Evolutionary conservation across 768 basidiomycete genomes (phyloP).

Genomic region (Suillus subalutaceus): DNA sequence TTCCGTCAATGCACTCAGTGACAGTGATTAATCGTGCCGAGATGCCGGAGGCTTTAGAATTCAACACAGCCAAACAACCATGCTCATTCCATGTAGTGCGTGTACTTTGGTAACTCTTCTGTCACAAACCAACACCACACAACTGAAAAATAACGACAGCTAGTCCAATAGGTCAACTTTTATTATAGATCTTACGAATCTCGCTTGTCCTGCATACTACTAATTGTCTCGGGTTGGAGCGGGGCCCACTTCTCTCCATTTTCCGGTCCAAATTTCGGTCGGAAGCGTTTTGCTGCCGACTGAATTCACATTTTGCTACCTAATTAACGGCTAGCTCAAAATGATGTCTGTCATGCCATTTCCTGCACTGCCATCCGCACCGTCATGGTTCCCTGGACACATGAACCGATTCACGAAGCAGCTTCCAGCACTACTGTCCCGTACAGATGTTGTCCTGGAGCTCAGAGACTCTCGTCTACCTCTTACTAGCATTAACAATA

Average conservation of each 20-base stretch:
- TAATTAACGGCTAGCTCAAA: conserved; percentile 2
- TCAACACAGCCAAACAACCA: conserved; percentile 29
- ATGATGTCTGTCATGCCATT: conserved; percentile 41
- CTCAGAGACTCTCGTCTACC: conserved; percentile 92
- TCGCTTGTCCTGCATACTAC: not conserved
- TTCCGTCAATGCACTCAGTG: not conserved
- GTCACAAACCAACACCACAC: not conserved
- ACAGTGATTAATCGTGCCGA: conserved; percentile 2
- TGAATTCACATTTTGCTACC: not conserved
- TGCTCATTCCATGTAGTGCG: not conserved
- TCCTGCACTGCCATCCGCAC: conserved; percentile 64
- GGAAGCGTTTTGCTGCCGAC: not conserved
- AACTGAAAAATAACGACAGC: too few species aligned
- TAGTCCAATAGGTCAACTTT: not conserved
- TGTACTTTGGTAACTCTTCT: not conserved
- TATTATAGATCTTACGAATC: not conserved
- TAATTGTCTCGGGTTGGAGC: not conserved
- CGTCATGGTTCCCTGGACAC: conserved; percentile 96
- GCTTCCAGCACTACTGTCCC: conserved; percentile 74
- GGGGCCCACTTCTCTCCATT: not conserved
- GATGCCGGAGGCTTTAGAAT: conserved; percentile 26
- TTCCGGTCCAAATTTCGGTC: conserved; percentile 1
- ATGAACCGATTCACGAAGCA: conserved; percentile 87
- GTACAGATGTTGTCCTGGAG: conserved; percentile 92
- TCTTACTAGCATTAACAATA: conserved; percentile 90